Evolutionary conservation across 495 filamentous ascomycete species (phyloP), one percentile per base, ranked within the genome.

Genomic region (Hypoxylon fragiforme): DNA sequence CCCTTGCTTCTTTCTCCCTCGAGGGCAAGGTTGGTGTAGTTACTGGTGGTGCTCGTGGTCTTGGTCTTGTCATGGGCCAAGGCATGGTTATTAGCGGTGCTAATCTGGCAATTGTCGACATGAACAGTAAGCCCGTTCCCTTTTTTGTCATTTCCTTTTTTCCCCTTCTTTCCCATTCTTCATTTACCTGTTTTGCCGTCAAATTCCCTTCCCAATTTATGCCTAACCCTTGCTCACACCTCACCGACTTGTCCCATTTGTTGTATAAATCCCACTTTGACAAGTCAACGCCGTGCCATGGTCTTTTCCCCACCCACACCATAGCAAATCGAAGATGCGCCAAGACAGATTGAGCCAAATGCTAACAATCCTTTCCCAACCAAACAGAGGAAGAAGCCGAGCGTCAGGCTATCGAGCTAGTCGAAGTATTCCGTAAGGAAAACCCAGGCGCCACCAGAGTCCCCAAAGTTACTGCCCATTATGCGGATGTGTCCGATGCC

Each of bases 1-100:
- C 75, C 9, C 71, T 79, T 12, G 70, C 74, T 11, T 66, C 81
- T 22, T 95, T 95, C 71, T 89, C 88, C 0, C 75, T 96, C 18
- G 87, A 95, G 68, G 85, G 81, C 19, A 85, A 84, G 61, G 87
- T 90, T 4, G 88, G 77, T 18, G 75, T 95, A 4, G 87, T 96
- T 1, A 95, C 91, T 8, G 91, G 91, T 24, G 91, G 91, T 59
- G 91, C 91, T 31, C 77, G 91, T 60, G 91, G 91, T 3, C 68
- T 96, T 60, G 91, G 91, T 40, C 74, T 96, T 60, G 91, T 95
- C 26, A 96, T 97, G 92, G 86, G 83, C 28, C 90, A 96, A 68
- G 91, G 85, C 3, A 81, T 95, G 57, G 86, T 96, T 20, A 82
- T 87, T 9, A 91, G 87, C 48, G 92, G 92, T 22, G 89, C 89